Percentiles rank a stretch among this genome's conserved stretches.
Conservation (phyloP, 768 basidiomycete species). For the Tricholoma flavovirens region DNA sequence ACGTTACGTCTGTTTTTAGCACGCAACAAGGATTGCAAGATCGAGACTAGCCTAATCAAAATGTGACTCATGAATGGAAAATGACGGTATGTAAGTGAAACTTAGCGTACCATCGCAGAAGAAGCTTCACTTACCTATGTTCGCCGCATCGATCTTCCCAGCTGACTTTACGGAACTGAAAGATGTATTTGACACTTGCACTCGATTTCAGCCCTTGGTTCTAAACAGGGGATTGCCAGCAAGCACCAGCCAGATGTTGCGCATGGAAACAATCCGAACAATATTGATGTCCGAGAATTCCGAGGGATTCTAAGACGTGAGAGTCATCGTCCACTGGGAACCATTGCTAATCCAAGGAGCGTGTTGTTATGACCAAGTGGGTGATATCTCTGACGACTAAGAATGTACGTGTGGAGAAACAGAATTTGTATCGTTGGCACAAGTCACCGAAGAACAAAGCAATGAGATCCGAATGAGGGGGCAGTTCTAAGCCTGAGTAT, state of each 20-base stretch:
- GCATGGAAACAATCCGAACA: slow-evolving; percentile 4
- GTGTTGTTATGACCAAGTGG: no score
- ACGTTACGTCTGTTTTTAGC: background rate
- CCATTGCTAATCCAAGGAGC: no score
- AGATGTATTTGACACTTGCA: slow-evolving; percentile 3
- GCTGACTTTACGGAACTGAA: background rate
- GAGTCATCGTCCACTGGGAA: background rate
- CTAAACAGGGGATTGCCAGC: slow-evolving; percentile 6
- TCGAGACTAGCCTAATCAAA: slow-evolving; percentile 3
- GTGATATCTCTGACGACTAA: no score
- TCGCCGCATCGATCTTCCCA: background rate
- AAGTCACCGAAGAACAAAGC: no score
- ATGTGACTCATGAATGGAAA: no score
- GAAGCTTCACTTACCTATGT: no score
- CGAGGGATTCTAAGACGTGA: slow-evolving; percentile 1
- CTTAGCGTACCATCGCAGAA: no score
- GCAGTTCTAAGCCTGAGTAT: no score
- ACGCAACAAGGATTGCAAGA: background rate
- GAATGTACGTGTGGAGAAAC: no score
- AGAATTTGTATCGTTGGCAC: no score
- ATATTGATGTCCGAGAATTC: slow-evolving; percentile 10
- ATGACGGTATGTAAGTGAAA: no score
- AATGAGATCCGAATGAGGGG: no score
- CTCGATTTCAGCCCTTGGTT: background rate
- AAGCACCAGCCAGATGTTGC: background rate